phyloP scores from a whole-genome alignment of 108 stramenopile genomes.

The Skeletonema menzelii region DNA sequence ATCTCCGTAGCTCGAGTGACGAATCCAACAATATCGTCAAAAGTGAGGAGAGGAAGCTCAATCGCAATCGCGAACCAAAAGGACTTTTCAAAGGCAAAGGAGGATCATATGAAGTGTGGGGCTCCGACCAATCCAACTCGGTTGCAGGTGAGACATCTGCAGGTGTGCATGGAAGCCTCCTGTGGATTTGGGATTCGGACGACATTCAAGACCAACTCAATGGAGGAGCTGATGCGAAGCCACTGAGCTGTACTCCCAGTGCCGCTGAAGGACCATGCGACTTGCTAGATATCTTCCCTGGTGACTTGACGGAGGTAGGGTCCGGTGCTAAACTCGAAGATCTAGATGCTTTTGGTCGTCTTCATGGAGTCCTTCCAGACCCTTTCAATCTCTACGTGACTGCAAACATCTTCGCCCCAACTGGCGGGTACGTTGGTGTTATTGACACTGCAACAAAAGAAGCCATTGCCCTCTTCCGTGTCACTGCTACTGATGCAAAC shows the following conservation, averaged over 20 bases:
- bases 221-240: not conserved
- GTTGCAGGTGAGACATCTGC: constrained; percentile 2
- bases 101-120: constrained; percentile 34
- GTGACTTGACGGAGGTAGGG: not conserved
- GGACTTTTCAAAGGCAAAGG: not conserved
- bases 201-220: constrained; percentile 2
- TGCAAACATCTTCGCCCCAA: constrained; percentile 33
- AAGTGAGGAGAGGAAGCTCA: too few relatives aligned
- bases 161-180: constrained; percentile 16
- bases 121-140: constrained; percentile 39
- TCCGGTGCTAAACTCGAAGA: not conserved
- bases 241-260: constrained; percentile 21
- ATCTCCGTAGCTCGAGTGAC: too few relatives aligned
- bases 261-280: constrained; percentile 23
- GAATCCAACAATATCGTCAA: too few relatives aligned
- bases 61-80: too few relatives aligned
- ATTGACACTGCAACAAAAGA: constrained; percentile 27
- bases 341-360: constrained; percentile 24
- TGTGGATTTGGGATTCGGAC: constrained; percentile 36
- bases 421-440: constrained; percentile 29
- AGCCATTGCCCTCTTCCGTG: constrained; percentile 39
- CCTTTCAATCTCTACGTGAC: constrained; percentile 25
- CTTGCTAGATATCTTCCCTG: constrained; percentile 32
- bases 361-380: constrained; percentile 35
- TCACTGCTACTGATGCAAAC: not conserved